Evolutionary conservation across 768 basidiomycete genomes (phyloP), one percentile per base, ranked within the genome.

Genomic region (Butyriboletus loyo): DNA sequence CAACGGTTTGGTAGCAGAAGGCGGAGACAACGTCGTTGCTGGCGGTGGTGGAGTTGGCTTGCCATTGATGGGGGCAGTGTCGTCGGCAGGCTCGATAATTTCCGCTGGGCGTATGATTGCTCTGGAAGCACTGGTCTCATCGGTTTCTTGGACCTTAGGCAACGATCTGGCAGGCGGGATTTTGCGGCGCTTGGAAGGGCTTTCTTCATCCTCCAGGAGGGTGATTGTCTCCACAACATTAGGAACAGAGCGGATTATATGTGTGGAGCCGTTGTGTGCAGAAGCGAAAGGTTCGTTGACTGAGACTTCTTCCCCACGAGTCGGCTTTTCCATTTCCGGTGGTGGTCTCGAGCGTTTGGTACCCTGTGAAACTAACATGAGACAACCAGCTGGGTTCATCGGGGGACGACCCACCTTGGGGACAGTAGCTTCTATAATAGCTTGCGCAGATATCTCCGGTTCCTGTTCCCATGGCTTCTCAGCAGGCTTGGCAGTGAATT

Each of bases 311-410:
- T 54, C 60, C 13, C 13, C 46, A 43, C 41, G 53, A 38, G 22
- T 30, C 31, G 59, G 55, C 57, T 71, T 80, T 55, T 78, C 77
- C 30, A 86, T 62, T 47, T 81, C 75, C 4, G 77, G 68, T n/a
- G 86, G 85, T 5, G 89, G 87, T 36, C 88, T 80, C 39, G 86
- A 82, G 41, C 89, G 84, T 63, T 88, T 88, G 64, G 84, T 88
- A 52, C 88, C 89, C 87, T 89, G 63, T 22, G 58, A 37, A 30
- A 11, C 22, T 52, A 51, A 34, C 15, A 54, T 37, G 54, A 53
- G 24, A 17, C 32, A 40, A 48, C 60, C 21, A 61, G 51, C 21
- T 39, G 49, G 8, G 27, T 35, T 25, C 27, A 19, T 43, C 7
- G 4, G n/a, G 50, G 44, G 54, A 37, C 19, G 25, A 68, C 78